These are phyloP conservation scores for Bauhinia variegata DNA, from an alignment of 306 rosid species.

Conservation along the genomic window DNA sequence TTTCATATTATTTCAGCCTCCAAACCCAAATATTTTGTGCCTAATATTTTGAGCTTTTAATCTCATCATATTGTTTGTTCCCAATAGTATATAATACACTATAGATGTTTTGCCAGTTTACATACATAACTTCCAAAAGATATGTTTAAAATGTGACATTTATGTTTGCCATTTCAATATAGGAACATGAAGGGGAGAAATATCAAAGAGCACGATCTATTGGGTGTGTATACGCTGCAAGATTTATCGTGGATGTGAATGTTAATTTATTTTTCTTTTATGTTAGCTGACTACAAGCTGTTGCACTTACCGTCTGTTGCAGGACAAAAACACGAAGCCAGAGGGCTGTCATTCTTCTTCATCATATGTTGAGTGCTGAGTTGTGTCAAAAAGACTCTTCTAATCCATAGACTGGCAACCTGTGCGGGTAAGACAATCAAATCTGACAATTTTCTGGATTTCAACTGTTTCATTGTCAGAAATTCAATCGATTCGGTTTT, in stretches of 20 bases:
- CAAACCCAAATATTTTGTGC: slow-evolving; percentile 13
- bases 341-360: slow-evolving; percentile 88
- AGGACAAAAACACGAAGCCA: slow-evolving; percentile 83
- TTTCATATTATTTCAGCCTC: slow-evolving; percentile 22
- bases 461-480: slow-evolving; percentile 10
- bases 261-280: slow-evolving; percentile 12
- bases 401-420: slow-evolving; percentile 36
- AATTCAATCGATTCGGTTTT: slow-evolving; percentile 12
- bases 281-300: slow-evolving; percentile 24
- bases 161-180: slow-evolving; percentile 34
- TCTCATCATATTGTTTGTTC: slow-evolving; percentile 23
- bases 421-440: slow-evolving; percentile 32
- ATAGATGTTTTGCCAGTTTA: slow-evolving; percentile 15
- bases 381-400: slow-evolving; percentile 53
- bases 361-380: slow-evolving; percentile 96
- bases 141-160: slow-evolving; percentile 30
- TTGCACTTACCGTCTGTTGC: slow-evolving; percentile 43
- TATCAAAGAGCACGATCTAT: slow-evolving; percentile 46
- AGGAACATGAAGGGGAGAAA: slow-evolving; percentile 56
- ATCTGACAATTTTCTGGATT: slow-evolving; percentile 14
- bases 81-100: slow-evolving; percentile 21
- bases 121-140: neutral
- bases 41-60: neutral
- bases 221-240: slow-evolving; percentile 61
- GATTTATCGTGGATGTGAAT: slow-evolving; percentile 12